Evolutionary conservation across 768 basidiomycete genomes (phyloP), one percentile per base, ranked within the genome.

Genomic region (Amanita pseudoporphyria): DNA sequence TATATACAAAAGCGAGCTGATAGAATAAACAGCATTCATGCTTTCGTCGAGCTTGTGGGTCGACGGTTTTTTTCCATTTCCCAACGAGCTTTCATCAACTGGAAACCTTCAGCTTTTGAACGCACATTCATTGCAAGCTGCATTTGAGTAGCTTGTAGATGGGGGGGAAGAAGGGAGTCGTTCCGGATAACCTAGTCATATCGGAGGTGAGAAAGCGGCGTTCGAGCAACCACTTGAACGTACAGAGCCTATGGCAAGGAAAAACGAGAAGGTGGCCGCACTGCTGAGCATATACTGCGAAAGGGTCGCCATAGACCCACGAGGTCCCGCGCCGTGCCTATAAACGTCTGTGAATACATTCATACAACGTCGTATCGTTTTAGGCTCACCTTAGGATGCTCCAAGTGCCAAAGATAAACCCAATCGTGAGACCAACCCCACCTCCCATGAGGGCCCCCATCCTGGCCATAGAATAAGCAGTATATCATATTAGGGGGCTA

Each of bases 271-370:
- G 0, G 95, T 96, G 6, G 94, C 94, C 5, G 90, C 95, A 58
- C 95, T 98, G 60, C 89, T 90, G 24, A 97, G 78, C 96, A 99
- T 99, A 66, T 97, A 98, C 59, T 94, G 91, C 12, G 94, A 95
- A 45, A 99, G 79, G 1, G 96, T 96, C 3, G 90, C 84, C 21
- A 98, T 71, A 44, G 81, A 70, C 9, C 96, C 96, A 60, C 93
- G 78, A 21, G 91, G 93, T 21, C 96, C 96, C 6, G 89, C 83
- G 38, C 95, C 95, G 56, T 80, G 79, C 61, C 94, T 95, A 58
- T 31, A 13, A 38, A 51, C 31, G 51, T 48, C 44, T 36, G 30
- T 49, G n/a, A 42, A 30, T 40, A 31, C 41, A 26, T 49, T 31
- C 14, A 35, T 22, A 37, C 21, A 9, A 35, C 14, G 22, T 35